These are phyloP conservation scores for Myxozyma geophila DNA, from an alignment of 805 yeast genomes.

Conservation along the genomic window DNA sequence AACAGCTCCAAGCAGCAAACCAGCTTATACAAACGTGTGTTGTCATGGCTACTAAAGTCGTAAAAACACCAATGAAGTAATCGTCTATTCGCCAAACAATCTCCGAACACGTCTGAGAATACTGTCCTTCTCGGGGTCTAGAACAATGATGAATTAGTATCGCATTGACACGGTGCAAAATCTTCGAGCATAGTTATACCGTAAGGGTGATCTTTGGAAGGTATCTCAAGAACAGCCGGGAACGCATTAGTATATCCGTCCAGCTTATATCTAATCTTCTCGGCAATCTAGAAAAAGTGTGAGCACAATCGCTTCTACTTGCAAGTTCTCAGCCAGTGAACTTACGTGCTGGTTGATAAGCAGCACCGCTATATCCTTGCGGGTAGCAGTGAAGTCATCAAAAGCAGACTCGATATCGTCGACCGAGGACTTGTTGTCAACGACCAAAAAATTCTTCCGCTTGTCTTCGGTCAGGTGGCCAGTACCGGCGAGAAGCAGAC, in stretches of 20 bases:
- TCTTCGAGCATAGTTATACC: slow-evolving; percentile 37
- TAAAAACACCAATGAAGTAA: neutral
- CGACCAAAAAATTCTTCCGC: slow-evolving; percentile 80
- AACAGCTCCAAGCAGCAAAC: neutral
- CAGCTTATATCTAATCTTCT: slow-evolving; percentile 77
- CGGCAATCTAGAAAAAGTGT: slow-evolving; percentile 60
- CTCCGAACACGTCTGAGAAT: slow-evolving; percentile 93
- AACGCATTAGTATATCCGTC: slow-evolving; percentile 88
- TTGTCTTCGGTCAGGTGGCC: slow-evolving; percentile 73
- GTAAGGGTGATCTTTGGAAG: slow-evolving; percentile 97
- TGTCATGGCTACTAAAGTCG: neutral
- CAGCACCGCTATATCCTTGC: slow-evolving; percentile 91
- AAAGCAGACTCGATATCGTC: slow-evolving; percentile 79
- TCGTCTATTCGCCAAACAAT: slow-evolving; percentile 80
- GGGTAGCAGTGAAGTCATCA: slow-evolving; percentile 67
- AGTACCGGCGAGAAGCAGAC: slow-evolving; percentile 90
- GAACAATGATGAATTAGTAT: neutral
- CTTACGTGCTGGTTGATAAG: slow-evolving; percentile 83
- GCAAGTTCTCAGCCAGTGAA: neutral
- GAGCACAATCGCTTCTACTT: neutral
- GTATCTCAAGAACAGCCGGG: slow-evolving; percentile 95
- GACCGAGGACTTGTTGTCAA: slow-evolving; percentile 75
- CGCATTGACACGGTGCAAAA: neutral
- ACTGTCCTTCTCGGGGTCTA: slow-evolving; percentile 95
- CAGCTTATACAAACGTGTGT: slow-evolving; percentile 4